A percentile compares a stretch with the other conserved stretches of the same genome.
Evolutionary conservation across 176 grass and related monocot genomes (phyloP).

Genomic region (Ensete ventricosum): DNA sequence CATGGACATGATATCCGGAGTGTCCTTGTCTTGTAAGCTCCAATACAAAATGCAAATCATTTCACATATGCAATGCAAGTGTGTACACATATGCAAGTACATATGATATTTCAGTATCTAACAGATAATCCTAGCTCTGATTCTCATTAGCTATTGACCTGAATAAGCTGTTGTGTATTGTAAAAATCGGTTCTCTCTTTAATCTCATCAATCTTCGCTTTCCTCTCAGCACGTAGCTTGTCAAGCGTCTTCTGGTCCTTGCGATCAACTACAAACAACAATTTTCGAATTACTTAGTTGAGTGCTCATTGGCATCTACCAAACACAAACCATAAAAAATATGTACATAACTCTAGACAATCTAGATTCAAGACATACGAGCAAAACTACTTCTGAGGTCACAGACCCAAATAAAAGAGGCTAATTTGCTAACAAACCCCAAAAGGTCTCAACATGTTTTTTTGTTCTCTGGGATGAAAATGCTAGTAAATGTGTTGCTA

Average conservation of each 20-base stretch:
- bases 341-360: neutral
- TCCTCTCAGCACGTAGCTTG: constrained; percentile 79
- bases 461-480: no score
- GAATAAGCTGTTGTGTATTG: constrained; percentile 89
- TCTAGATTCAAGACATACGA: neutral
- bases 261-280: constrained; percentile 42
- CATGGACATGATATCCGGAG: neutral
- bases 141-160: constrained; percentile 30
- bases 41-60: no score
- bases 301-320: neutral
- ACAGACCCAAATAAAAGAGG: no score
- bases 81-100: neutral
- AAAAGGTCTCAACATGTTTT: no score
- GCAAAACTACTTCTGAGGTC: no score
- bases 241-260: constrained; percentile 86
- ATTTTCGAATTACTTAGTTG: constrained; percentile 12
- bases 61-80: no score
- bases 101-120: neutral
- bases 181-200: constrained; percentile 99
- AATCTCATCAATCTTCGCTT: constrained; percentile 92
- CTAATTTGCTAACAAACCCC: no score
- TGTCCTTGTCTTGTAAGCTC: no score
- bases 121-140: neutral
- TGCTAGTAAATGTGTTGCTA: no score
- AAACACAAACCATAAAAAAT: neutral